Percentiles rank a stretch among this genome's conserved stretches.
phyloP scores from a whole-genome alignment of 176 grass and related monocot genomes.

The Oryza glaberrima region DNA sequence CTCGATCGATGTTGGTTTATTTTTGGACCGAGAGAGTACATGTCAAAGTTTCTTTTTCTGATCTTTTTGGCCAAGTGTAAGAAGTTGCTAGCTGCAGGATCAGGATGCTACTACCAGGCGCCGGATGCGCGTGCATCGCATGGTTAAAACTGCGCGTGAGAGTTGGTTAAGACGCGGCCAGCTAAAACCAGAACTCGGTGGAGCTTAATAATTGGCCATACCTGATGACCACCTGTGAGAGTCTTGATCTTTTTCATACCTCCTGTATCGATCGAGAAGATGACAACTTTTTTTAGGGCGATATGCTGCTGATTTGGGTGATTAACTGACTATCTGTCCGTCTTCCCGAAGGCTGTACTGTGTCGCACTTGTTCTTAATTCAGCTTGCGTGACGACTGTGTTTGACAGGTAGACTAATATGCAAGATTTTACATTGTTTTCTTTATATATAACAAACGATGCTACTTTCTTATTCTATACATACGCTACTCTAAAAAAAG shows the following conservation, averaged over 20 bases:
- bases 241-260: neutral
- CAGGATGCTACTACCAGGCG: neutral
- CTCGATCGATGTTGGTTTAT: no score
- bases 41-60: no score
- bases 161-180: neutral
- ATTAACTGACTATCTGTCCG: neutral
- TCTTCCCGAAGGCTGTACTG: conserved; percentile 22
- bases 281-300: neutral
- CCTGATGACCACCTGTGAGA: neutral
- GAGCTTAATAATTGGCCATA: neutral
- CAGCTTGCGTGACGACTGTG: no score
- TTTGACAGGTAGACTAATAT: neutral
- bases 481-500: no score
- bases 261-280: neutral
- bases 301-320: neutral
- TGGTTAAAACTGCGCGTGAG: conserved; percentile 3
- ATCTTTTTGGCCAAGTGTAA: no score
- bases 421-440: neutral
- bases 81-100: neutral
- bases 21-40: no score
- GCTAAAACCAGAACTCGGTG: neutral
- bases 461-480: neutral
- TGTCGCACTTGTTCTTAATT: neutral
- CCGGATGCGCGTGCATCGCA: neutral
- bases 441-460: neutral